These are phyloP conservation scores for Pachyrhizus erosus DNA, from an alignment of 306 rosid species.

Conservation along the genomic window DNA sequence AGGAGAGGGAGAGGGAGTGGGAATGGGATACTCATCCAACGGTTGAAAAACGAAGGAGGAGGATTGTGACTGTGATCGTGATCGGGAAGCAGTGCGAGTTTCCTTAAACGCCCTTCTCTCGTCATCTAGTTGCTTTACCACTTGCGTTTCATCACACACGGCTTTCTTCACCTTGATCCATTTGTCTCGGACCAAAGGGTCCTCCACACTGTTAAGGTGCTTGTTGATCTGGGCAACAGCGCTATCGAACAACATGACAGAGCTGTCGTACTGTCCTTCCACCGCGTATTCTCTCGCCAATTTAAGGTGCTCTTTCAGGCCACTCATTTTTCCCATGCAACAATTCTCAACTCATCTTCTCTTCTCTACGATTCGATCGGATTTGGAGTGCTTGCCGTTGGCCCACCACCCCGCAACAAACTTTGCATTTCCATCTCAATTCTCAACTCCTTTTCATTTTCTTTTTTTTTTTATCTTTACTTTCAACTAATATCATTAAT, in stretches of 20 bases:
- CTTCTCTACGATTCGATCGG: too few relatives aligned
- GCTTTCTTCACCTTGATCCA: conserved; percentile 97
- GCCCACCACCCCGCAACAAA: conserved; percentile 36
- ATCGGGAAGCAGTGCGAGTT: too few relatives aligned
- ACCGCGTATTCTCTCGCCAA: conserved; percentile 89
- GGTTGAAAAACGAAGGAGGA: conserved; percentile 81
- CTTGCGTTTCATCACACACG: conserved; percentile 78
- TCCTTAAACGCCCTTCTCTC: conserved; percentile 76
- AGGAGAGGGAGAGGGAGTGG: too few relatives aligned
- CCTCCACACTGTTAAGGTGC: conserved; percentile 79
- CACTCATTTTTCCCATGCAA: too few relatives aligned
- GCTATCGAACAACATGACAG: conserved; percentile 91
- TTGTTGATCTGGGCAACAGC: conserved; percentile 94
- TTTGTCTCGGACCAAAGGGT: conserved; percentile 77
- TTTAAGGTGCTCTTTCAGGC: conserved; percentile 84
- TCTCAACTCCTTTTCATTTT: not conserved
- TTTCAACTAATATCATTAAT: not conserved
- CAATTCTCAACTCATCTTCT: too few relatives aligned
- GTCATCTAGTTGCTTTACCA: conserved; percentile 79
- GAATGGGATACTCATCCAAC: conserved; percentile 75
- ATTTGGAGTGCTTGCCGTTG: conserved; percentile 9
- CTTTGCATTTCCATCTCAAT: conserved; percentile 7
- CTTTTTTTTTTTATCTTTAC: not conserved
- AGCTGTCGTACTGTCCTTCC: conserved; percentile 89
- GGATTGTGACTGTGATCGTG: conserved; percentile 43